Conservation (phyloP, 2,329 filamentous ascomycete genomes). For the Colletotrichum navitas region DNA sequence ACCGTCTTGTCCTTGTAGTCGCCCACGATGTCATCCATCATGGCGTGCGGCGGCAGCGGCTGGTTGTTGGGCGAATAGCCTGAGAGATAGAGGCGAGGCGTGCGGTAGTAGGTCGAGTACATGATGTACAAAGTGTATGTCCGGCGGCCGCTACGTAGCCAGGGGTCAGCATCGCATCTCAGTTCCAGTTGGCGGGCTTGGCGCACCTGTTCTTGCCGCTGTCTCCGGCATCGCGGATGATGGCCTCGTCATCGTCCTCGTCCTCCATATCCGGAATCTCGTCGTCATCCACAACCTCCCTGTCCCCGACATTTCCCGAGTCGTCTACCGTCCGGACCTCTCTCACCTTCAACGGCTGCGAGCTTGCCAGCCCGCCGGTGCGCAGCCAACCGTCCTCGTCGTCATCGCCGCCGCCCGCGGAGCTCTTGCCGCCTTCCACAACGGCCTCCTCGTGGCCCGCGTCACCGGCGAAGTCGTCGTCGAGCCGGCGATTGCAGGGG, state of each 20-base stretch:
- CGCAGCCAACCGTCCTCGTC: constrained; percentile 93
- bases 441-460: constrained; percentile 88
- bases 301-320: constrained; percentile 85
- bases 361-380: constrained; percentile 83
- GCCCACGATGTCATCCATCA: constrained; percentile 97
- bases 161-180: constrained; percentile 41
- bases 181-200: constrained; percentile 24
- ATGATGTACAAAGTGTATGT: constrained; percentile 99
- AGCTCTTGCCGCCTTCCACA: constrained; percentile 69
- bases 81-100: constrained; percentile 93
- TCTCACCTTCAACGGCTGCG: constrained; percentile 79
- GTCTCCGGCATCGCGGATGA: constrained; percentile 80
- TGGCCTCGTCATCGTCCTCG: constrained; percentile 95
- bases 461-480: constrained; percentile 92
- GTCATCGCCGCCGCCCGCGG: constrained; percentile 59
- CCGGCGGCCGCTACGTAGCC: constrained; percentile 74
- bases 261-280: constrained; percentile 99
- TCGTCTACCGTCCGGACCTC: constrained; percentile 93
- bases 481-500: constrained; percentile 89
- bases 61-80: constrained; percentile 86
- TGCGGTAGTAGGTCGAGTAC: constrained; percentile 97
- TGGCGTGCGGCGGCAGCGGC: constrained; percentile 83
- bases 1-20: constrained; percentile 99
- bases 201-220: constrained; percentile 61
- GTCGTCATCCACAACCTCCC: constrained; percentile 78